Evolutionary conservation across 2,329 filamentous ascomycete genomes (phyloP).

Genomic region (Tolypocladium amazonense): DNA sequence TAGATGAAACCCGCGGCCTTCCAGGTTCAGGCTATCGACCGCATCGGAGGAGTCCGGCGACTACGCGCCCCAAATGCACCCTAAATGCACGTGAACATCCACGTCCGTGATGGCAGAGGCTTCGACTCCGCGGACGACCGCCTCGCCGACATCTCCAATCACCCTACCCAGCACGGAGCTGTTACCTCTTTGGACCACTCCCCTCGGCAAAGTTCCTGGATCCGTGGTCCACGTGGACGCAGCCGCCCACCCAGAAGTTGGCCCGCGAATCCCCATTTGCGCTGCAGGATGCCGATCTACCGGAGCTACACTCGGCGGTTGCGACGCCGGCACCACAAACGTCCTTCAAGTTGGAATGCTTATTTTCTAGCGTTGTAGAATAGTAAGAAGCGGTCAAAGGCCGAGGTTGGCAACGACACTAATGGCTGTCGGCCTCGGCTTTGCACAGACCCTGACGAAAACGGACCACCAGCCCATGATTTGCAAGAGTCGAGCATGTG

Average conservation of each 20-base stretch:
- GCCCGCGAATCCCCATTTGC: background rate
- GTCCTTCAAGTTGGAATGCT: too few species aligned
- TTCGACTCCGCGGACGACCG: background rate
- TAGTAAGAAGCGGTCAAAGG: background rate
- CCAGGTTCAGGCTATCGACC: too few species aligned
- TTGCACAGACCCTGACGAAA: background rate
- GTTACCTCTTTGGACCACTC: background rate
- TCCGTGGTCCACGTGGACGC: background rate
- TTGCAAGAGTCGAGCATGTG: background rate
- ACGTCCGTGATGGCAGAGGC: background rate
- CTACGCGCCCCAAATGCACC: background rate
- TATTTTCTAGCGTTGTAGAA: too few species aligned
- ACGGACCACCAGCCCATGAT: background rate
- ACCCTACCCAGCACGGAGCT: background rate
- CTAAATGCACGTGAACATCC: background rate
- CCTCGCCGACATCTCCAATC: background rate
- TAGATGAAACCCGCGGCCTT: background rate
- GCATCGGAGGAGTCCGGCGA: background rate
- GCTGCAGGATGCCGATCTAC: background rate
- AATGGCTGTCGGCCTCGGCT: background rate
- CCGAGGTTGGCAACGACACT: background rate
- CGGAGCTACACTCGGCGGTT: background rate
- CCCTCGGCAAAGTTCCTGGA: background rate
- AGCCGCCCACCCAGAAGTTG: background rate
- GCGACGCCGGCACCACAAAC: background rate